Percentiles rank a stretch among this genome's conserved stretches.
phyloP scores from a whole-genome alignment of 2,329 filamentous ascomycete species.

The Byssochlamys sp. region DNA sequence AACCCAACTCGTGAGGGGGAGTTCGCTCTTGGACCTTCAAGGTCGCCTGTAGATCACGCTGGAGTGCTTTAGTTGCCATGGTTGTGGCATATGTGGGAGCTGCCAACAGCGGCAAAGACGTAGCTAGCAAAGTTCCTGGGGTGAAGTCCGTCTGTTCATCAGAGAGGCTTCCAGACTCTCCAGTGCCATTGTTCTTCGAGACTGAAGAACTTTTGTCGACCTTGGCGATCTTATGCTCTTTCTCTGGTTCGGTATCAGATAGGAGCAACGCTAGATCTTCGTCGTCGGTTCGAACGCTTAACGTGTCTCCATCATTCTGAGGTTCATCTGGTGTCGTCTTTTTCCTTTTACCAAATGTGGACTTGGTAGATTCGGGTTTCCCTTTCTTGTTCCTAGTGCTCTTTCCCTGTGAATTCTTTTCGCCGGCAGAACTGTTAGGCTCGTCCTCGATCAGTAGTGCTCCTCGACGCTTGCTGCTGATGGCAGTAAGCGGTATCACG shows the following conservation, averaged over 20 bases:
- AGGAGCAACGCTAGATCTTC: constrained; percentile 40
- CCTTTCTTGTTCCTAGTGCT: constrained; percentile 3
- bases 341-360: neutral
- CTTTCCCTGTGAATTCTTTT: neutral
- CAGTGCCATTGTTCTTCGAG: neutral
- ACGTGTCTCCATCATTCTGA: constrained; percentile 26
- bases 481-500: constrained; percentile 45
- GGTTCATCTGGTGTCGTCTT: neutral
- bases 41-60: constrained; percentile 55
- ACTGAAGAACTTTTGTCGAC: neutral
- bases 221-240: constrained; percentile 5
- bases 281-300: constrained; percentile 40
- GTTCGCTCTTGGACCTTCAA: constrained; percentile 54
- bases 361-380: neutral
- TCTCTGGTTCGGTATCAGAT: constrained; percentile 21
- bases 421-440: neutral
- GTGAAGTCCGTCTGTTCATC: constrained; percentile 49
- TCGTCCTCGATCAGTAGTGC: neutral
- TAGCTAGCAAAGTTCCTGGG: constrained; percentile 56
- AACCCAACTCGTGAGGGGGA: constrained; percentile 60
- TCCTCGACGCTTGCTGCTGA: constrained; percentile 37
- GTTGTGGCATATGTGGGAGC: constrained; percentile 56
- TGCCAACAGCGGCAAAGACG: constrained; percentile 54
- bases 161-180: neutral
- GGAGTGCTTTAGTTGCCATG: constrained; percentile 52